phyloP scores from a whole-genome alignment of 1,284 basidiomycete genomes.

The Puccinia brachypodii region DNA sequence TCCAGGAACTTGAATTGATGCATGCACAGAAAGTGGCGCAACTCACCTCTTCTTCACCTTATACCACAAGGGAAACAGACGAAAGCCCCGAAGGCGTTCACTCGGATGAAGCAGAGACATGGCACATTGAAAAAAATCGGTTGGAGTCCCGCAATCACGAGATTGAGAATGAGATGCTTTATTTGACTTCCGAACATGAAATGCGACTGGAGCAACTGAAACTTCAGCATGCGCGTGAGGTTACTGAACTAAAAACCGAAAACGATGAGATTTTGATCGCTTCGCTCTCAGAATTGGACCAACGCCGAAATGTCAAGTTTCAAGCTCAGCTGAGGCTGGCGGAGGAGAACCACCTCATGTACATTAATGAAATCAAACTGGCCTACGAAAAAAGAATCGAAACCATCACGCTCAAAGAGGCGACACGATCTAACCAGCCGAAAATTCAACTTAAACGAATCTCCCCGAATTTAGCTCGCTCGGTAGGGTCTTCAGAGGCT shows the following conservation, averaged over 20 bases:
- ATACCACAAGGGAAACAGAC: neutral
- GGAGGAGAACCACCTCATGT: neutral
- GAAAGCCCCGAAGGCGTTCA: neutral
- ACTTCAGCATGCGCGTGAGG: neutral
- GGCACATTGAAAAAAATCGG: neutral
- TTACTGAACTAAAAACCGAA: constrained; percentile 7
- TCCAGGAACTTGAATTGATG: neutral
- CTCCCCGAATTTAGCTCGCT: neutral
- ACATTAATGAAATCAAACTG: constrained; percentile 13
- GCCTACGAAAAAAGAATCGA: neutral
- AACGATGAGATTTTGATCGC: constrained; percentile 46
- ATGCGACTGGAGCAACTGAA: neutral
- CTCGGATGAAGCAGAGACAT: neutral
- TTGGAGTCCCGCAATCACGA: neutral
- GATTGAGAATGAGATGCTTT: constrained; percentile 1
- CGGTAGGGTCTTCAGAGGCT: neutral
- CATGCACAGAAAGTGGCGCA: constrained; percentile 1
- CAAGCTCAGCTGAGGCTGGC: neutral
- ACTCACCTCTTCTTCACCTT: neutral
- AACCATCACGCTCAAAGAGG: neutral
- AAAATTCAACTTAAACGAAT: neutral
- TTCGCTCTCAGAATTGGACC: constrained; percentile 30
- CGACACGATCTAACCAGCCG: neutral
- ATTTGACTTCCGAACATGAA: neutral
- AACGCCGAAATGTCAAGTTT: constrained; percentile 36